Conservation (phyloP, 1,139 yeast species). For the Schwanniomyces etchellsii region DNA sequence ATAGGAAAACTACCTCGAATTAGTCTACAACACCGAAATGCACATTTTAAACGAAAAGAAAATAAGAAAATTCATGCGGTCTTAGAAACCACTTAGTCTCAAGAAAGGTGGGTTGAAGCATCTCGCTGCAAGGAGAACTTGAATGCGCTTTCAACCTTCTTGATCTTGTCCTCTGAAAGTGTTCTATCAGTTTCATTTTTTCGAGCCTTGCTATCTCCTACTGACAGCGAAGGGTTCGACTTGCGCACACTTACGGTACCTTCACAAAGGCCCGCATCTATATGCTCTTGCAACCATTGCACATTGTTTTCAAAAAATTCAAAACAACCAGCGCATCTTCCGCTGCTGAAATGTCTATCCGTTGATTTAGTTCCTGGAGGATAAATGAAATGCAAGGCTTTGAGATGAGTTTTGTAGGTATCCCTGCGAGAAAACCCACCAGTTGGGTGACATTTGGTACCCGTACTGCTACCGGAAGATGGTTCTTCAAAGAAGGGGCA, state of each 20-base stretch:
- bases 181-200: too few species aligned
- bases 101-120: too few species aligned
- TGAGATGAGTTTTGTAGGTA: slow-evolving; percentile 53
- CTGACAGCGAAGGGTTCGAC: too few species aligned
- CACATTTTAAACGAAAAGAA: too few species aligned
- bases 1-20: too few species aligned
- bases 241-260: slow-evolving; percentile 9
- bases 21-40: too few species aligned
- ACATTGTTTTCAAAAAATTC: slow-evolving; percentile 40
- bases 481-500: slow-evolving; percentile 50
- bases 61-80: too few species aligned
- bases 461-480: slow-evolving; percentile 13
- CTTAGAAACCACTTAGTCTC: too few species aligned
- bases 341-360: slow-evolving; percentile 39
- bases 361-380: slow-evolving; percentile 52
- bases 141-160: too few species aligned
- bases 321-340: slow-evolving; percentile 57
- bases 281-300: slow-evolving; percentile 48
- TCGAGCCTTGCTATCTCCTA: too few species aligned
- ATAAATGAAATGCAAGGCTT: slow-evolving; percentile 52
- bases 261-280: slow-evolving; percentile 41
- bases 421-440: slow-evolving; percentile 58
- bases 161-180: too few species aligned
- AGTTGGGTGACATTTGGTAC: slow-evolving; percentile 52
- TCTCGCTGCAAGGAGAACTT: too few species aligned